A percentile compares a stretch with the other conserved stretches of the same genome.
These are phyloP conservation scores for Dictyophora rubrovolvata DNA, from an alignment of 768 basidiomycete genomes.

Conservation along the genomic window DNA sequence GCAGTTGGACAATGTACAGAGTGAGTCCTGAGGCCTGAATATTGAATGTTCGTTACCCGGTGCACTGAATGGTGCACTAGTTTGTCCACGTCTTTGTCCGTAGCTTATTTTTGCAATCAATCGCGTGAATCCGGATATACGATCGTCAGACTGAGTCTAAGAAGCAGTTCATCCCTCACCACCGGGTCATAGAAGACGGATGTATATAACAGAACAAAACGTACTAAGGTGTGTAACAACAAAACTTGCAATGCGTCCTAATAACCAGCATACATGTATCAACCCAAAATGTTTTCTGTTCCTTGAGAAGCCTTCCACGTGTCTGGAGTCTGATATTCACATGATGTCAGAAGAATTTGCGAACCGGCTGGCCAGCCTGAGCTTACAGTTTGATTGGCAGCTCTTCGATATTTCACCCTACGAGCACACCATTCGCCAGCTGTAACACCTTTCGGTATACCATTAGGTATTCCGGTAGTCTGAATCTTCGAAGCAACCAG, in stretches of 20 bases:
- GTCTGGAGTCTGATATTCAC: background rate
- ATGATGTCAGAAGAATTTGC: background rate
- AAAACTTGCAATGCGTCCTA: background rate
- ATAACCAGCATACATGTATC: too few species aligned
- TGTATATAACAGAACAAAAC: too few species aligned
- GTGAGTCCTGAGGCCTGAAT: too few species aligned
- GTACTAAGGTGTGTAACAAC: background rate
- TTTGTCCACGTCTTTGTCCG: too few species aligned
- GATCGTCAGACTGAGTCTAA: too few species aligned
- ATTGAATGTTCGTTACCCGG: too few species aligned
- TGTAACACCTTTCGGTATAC: background rate
- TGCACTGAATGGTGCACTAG: too few species aligned
- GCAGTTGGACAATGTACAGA: too few species aligned
- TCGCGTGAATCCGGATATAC: too few species aligned
- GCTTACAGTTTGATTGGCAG: background rate
- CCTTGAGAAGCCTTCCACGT: constrained; percentile 4
- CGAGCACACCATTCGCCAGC: background rate
- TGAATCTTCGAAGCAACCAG: background rate
- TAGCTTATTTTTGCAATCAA: too few species aligned
- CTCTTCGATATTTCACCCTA: background rate
- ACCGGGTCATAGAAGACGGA: too few species aligned
- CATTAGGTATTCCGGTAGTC: background rate
- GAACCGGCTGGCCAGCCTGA: background rate
- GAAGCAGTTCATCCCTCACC: too few species aligned
- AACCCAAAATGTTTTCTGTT: background rate